phyloP scores from a whole-genome alignment of 192 early-diverging fungal genomes.

The Coemansia sp. region DNA sequence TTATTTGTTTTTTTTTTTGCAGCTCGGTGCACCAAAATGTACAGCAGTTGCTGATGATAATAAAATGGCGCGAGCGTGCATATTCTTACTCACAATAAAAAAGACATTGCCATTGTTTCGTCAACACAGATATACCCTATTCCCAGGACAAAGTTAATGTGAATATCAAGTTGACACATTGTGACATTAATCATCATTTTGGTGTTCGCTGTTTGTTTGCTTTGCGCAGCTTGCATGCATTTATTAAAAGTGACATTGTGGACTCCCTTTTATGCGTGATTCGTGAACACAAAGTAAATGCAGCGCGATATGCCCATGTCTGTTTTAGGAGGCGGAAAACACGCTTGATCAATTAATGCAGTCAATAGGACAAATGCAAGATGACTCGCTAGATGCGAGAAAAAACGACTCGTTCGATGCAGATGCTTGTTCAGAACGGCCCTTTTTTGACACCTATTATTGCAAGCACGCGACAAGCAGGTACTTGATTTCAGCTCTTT shows the following conservation, averaged over 20 bases:
- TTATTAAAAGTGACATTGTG: slow-evolving; percentile 6
- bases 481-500: no score
- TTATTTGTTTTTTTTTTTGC: background rate
- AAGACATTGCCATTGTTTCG: background rate
- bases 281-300: background rate
- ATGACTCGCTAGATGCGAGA: no score
- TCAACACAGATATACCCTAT: background rate
- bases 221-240: slow-evolving; percentile 12
- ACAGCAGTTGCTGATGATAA: background rate
- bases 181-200: slow-evolving; percentile 3
- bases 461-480: no score
- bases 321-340: no score
- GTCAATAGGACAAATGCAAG: background rate
- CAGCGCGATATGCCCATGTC: background rate
- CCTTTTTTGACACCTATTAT: no score
- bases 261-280: background rate
- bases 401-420: background rate
- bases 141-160: background rate
- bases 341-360: slow-evolving; percentile 5
- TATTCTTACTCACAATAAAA: background rate
- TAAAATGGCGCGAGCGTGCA: slow-evolving; percentile 7
- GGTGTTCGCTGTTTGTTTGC: background rate
- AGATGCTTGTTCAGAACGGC: background rate
- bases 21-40: slow-evolving; percentile 3
- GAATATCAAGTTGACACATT: background rate